Evolutionary conservation across 768 basidiomycete genomes (phyloP).

Genomic region (Hemileccinum rubropunctum): DNA sequence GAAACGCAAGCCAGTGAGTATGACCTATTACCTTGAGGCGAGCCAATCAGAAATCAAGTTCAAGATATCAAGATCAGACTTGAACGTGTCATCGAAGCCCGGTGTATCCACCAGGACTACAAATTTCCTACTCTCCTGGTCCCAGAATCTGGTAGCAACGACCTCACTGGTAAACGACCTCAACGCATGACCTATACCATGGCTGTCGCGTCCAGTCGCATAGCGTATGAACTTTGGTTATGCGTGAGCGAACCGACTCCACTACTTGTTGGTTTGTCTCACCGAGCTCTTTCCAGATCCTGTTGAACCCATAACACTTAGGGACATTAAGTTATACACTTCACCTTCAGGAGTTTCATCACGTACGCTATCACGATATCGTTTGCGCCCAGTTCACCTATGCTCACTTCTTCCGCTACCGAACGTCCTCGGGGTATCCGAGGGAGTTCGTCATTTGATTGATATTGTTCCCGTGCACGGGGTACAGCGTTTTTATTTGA

Average conservation of each 20-base stretch:
- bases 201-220: background rate
- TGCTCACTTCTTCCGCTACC: too few species aligned
- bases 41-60: slow-evolving; percentile 16
- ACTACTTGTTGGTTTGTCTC: background rate
- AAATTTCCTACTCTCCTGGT: background rate
- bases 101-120: slow-evolving; percentile 27
- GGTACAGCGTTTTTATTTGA: too few species aligned
- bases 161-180: slow-evolving; percentile 12
- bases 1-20: background rate
- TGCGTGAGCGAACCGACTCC: background rate
- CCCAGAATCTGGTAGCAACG: slow-evolving; percentile 1
- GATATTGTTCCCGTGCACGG: too few species aligned
- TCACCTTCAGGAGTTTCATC: background rate
- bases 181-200: slow-evolving; percentile 6
- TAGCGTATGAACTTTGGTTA: slow-evolving; percentile 6
- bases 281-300: slow-evolving; percentile 16
- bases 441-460: too few species aligned
- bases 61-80: slow-evolving; percentile 16
- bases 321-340: background rate
- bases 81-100: slow-evolving; percentile 19
- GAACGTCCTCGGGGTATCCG: too few species aligned
- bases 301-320: slow-evolving; percentile 20
- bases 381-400: background rate
- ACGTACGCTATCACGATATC: slow-evolving; percentile 18
- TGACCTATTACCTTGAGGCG: slow-evolving; percentile 1